Evolutionary conservation across 345 rosid species (phyloP).

Genomic region (Eucalyptus regnans): DNA sequence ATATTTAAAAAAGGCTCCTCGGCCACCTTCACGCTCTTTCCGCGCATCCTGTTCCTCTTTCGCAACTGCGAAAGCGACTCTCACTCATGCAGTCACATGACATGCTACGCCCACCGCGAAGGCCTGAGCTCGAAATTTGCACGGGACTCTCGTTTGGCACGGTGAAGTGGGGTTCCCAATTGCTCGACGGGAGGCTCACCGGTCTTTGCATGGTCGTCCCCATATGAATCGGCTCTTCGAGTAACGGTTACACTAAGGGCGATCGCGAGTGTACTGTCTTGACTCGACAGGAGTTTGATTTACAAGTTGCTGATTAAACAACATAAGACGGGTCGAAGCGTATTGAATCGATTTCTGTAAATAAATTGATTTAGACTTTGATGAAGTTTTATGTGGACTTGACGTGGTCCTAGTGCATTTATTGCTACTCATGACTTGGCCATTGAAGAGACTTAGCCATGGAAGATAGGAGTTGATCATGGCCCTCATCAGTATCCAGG

Average conservation of each 20-base stretch:
- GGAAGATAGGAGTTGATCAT: not conserved
- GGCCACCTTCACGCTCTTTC: not conserved
- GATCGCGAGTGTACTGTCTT: too few relatives aligned
- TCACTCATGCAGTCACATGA: not conserved
- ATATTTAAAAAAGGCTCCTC: not conserved
- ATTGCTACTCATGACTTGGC: not conserved
- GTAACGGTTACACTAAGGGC: not conserved
- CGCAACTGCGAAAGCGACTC: not conserved
- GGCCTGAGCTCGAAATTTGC: not conserved
- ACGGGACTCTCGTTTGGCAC: not conserved
- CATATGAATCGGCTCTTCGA: not conserved
- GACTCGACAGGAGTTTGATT: not conserved
- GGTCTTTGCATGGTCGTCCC: not conserved
- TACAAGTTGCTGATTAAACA: not conserved
- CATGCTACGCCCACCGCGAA: not conserved
- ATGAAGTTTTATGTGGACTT: not conserved
- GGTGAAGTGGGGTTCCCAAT: not conserved
- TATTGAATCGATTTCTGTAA: rapidly evolving
- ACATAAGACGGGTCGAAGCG: rapidly evolving
- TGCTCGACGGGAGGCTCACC: not conserved
- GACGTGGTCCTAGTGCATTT: rapidly evolving
- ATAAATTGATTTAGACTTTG: not conserved
- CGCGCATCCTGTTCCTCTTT: not conserved
- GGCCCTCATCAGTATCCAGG: not conserved
- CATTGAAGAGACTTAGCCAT: not conserved